Evolutionary conservation across 345 rosid species (phyloP).

Genomic region (Euclidium syriacum): DNA sequence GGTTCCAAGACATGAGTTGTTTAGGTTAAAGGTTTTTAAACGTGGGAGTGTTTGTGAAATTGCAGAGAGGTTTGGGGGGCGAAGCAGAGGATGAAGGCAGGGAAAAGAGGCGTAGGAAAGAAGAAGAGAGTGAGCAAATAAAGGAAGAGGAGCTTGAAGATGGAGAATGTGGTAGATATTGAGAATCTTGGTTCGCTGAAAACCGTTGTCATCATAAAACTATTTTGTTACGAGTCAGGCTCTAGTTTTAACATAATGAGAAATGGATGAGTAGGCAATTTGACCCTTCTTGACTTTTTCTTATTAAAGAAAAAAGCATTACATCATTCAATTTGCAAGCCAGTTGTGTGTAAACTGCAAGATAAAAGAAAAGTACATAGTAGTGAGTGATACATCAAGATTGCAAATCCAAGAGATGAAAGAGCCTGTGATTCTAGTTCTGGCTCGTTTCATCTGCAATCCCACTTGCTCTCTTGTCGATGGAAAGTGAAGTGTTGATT

Average conservation of each 20-base stretch:
- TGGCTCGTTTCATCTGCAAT: no score
- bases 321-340: no score
- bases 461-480: no score
- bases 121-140: slow-evolving; percentile 46
- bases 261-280: background rate
- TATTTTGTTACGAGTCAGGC: slow-evolving; percentile 6
- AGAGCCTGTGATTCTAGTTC: no score
- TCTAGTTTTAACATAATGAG: slow-evolving; percentile 9
- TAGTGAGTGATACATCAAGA: no score
- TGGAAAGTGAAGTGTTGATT: no score
- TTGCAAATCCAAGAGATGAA: no score
- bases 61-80: slow-evolving; percentile 56
- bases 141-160: slow-evolving; percentile 81
- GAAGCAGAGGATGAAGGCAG: slow-evolving; percentile 65
- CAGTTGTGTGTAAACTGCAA: no score
- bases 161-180: slow-evolving; percentile 69
- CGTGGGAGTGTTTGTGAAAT: background rate
- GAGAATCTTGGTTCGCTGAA: slow-evolving; percentile 23
- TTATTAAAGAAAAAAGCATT: no score
- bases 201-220: background rate
- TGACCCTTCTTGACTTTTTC: no score
- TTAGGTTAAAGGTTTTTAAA: background rate
- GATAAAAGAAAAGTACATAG: no score
- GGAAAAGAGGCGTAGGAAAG: slow-evolving; percentile 66
- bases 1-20: background rate